Evolutionary conservation across 441 rosid genomes (phyloP), one percentile per base, ranked within the genome.

Genomic region (Corymbia calophylla): DNA sequence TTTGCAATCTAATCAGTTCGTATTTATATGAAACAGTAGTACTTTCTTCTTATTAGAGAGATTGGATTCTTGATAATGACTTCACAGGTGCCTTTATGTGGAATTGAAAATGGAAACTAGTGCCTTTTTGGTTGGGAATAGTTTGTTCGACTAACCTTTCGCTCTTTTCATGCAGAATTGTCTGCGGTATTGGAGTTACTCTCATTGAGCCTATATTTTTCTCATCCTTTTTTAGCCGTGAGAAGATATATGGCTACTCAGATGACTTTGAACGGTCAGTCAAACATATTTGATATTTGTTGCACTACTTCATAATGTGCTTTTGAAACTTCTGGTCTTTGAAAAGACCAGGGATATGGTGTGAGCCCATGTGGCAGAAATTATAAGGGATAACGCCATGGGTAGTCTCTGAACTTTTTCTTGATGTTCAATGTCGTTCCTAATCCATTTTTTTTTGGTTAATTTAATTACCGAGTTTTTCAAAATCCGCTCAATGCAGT

Each of bases 251-350:
- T 91, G 99, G 96, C 88, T 96, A 95, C 91, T 91, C 95, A 9
- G 99, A 97, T 89, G 97, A 97, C 95, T 93, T 97, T 92, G 99
- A 97, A 89, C 92, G 97, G 98, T 97, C 53, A 91, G 96, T 91
- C 58, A 44, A 53, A 58, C 5, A 39, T 49, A 48, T 86, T 32
- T 86, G 13, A 39, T 31, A 54, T 53, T 53, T 66, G n/a, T 73
- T 88, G 39, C 58, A 35, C 85, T 88, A 13, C 58, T 86, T 31
- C 64, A 27, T 86, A 27, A 39, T 77, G 51, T 77, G 51, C n/a
- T 77, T 39, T 62, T 77, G 1, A 77, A 77, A 44, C n/a, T 44
- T 21, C 84, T 44, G 84, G 51, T 44, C 84, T 77, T 73, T 77
- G n/a, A 77, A 49, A 77, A 77, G 84, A 77, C 84, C 51, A 44